phyloP scores from a whole-genome alignment of 78 protist species.

The Cavenderia fasciculata region DNA sequence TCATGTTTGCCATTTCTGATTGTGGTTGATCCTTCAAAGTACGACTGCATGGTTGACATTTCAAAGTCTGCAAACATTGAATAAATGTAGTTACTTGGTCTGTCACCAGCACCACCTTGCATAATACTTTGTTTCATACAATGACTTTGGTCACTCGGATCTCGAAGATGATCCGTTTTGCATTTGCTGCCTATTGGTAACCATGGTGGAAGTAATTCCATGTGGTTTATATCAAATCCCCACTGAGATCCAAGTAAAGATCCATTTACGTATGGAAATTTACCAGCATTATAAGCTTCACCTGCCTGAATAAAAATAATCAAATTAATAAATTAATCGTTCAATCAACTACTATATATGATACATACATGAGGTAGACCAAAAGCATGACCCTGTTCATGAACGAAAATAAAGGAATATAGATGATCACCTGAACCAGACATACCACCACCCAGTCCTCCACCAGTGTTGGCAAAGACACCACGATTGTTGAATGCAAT shows the following conservation, averaged over 20 bases:
- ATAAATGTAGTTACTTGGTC: not conserved
- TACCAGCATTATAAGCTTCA: not conserved
- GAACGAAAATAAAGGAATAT: slow-evolving; percentile 28
- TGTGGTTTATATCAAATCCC: slow-evolving; percentile 9
- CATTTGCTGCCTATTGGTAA: no score
- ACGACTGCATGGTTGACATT: slow-evolving; percentile 6
- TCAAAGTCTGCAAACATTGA: slow-evolving; percentile 47
- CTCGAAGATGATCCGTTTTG: no score
- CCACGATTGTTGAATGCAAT: not conserved
- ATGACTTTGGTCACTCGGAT: not conserved
- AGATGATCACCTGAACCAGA: slow-evolving; percentile 16
- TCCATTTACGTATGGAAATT: slow-evolving; percentile 1
- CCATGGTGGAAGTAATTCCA: slow-evolving; percentile 33
- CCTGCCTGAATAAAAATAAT: no score
- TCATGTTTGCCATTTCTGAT: not conserved
- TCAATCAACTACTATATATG: no score
- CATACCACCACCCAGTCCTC: slow-evolving; percentile 45
- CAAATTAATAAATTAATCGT: no score
- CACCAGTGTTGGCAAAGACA: no score
- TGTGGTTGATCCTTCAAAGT: slow-evolving; percentile 7
- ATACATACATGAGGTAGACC: no score
- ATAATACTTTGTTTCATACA: slow-evolving; percentile 24
- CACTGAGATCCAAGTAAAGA: not conserved
- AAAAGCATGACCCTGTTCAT: slow-evolving; percentile 53
- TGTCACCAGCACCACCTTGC: slow-evolving; percentile 36